These are phyloP conservation scores for Curvularia spicifera DNA, from an alignment of 2,329 filamentous ascomycete genomes.

Conservation along the genomic window DNA sequence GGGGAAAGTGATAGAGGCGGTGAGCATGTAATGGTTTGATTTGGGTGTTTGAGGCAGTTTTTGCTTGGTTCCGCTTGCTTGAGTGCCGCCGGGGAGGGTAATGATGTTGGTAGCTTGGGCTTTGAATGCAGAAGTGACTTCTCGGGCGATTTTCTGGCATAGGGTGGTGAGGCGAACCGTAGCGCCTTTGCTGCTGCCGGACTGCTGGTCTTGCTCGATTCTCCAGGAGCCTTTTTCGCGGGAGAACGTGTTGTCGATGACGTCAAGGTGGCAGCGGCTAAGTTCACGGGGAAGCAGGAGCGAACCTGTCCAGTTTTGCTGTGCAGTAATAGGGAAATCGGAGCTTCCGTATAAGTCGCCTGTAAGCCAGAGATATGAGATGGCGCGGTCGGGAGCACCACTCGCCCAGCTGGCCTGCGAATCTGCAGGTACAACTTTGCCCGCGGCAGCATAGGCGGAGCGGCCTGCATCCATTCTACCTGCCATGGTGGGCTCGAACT, in stretches of 20 bases:
- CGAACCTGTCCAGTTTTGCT: slow-evolving; percentile 56
- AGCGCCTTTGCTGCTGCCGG: slow-evolving; percentile 34
- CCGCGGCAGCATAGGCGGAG: slow-evolving; percentile 54
- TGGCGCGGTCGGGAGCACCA: slow-evolving; percentile 52
- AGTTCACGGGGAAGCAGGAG: slow-evolving; percentile 54
- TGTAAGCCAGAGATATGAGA: slow-evolving; percentile 54
- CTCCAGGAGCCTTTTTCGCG: slow-evolving; percentile 52
- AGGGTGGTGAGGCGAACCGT: slow-evolving; percentile 50
- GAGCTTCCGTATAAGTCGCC: slow-evolving; percentile 51
- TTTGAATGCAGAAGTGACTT: slow-evolving; percentile 45
- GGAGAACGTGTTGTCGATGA: slow-evolving; percentile 52
- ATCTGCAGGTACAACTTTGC: slow-evolving; percentile 50
- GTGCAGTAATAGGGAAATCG: slow-evolving; percentile 48
- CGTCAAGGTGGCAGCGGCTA: slow-evolving; percentile 51
- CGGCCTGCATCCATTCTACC: slow-evolving; percentile 52
- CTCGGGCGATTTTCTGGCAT: slow-evolving; percentile 50
- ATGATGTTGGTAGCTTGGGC: slow-evolving; percentile 29
- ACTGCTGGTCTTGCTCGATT: slow-evolving; percentile 21
- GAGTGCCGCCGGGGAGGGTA: slow-evolving; percentile 19
- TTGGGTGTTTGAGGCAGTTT: slow-evolving; percentile 19
- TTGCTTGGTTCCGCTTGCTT: slow-evolving; percentile 16
- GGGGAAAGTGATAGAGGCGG: slow-evolving; percentile 49
- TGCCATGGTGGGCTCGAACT: slow-evolving; percentile 52
- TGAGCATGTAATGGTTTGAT: slow-evolving; percentile 52
- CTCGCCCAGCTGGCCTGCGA: slow-evolving; percentile 50